phyloP scores from a whole-genome alignment of 768 basidiomycete species.

The Phlegmacium glaucopus region DNA sequence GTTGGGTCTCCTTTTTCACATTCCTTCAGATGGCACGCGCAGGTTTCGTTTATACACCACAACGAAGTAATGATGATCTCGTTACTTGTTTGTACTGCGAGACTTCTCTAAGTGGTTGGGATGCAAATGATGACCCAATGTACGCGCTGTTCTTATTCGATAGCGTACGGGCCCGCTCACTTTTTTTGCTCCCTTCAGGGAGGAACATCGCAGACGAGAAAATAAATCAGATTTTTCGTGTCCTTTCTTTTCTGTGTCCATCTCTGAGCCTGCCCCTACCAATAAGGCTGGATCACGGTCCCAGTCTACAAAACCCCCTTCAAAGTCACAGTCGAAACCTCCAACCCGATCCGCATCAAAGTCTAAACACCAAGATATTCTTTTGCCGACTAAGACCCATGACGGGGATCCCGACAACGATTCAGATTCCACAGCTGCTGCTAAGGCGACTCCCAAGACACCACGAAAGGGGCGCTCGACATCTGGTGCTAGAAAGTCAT shows the following conservation, averaged over 20 bases:
- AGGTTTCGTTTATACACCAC: constrained; percentile 81
- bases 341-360: constrained; percentile 26
- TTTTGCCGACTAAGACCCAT: constrained; percentile 37
- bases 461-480: constrained; percentile 20
- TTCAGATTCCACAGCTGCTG: constrained; percentile 15
- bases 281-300: constrained; percentile 24
- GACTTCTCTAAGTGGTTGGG: constrained; percentile 82
- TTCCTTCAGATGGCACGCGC: constrained; percentile 75
- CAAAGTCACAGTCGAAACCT: constrained; percentile 29
- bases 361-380: constrained; percentile 30
- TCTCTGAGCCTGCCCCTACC: constrained; percentile 10
- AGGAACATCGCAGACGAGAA: constrained; percentile 72
- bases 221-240: constrained; percentile 42
- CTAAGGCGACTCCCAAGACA: constrained; percentile 15
- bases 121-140: constrained; percentile 83
- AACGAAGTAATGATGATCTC: constrained; percentile 66
- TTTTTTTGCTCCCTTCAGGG: constrained; percentile 34
- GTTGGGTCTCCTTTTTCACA: neutral
- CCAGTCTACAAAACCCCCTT: constrained; percentile 24
- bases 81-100: constrained; percentile 87
- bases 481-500: constrained; percentile 15
- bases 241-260: constrained; percentile 35
- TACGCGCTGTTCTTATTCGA: constrained; percentile 35
- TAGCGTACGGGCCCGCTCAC: neutral
- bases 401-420: constrained; percentile 35